phyloP scores from a whole-genome alignment of 441 rosid genomes.

The Erodium trifolium region DNA sequence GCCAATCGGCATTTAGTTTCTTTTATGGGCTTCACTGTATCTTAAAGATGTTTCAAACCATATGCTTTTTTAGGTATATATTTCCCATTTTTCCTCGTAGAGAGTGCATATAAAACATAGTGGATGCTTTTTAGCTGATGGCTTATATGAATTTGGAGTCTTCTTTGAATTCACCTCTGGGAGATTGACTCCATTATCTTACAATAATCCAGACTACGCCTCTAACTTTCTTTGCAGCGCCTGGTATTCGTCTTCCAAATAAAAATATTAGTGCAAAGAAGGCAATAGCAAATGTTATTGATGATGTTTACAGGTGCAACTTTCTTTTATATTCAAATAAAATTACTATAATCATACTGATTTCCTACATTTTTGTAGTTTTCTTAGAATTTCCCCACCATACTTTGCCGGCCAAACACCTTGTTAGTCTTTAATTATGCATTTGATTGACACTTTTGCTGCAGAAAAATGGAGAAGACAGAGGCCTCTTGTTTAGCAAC shows the following conservation, averaged over 20 bases:
- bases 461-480: constrained; percentile 21
- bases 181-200: constrained; percentile 1
- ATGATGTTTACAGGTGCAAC: constrained; percentile 23
- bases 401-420: background rate
- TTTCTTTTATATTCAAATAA: background rate
- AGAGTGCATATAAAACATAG: background rate
- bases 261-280: constrained; percentile 17
- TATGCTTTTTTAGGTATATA: background rate
- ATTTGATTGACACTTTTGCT: constrained; percentile 15
- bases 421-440: constrained; percentile 9
- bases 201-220: background rate
- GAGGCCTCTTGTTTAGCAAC: constrained; percentile 18
- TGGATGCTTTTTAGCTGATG: constrained; percentile 1
- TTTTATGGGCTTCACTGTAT: background rate
- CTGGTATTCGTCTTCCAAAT: background rate
- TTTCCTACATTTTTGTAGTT: background rate
- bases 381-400: constrained; percentile 2
- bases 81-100: background rate
- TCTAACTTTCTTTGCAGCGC: constrained; percentile 13
- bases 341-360: background rate
- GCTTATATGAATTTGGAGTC: background rate
- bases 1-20: background rate
- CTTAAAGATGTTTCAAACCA: background rate
- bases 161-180: constrained; percentile 1
- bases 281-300: constrained; percentile 20